Evolutionary conservation across 441 rosid genomes (phyloP).

Genomic region (Biscutella laevigata): DNA sequence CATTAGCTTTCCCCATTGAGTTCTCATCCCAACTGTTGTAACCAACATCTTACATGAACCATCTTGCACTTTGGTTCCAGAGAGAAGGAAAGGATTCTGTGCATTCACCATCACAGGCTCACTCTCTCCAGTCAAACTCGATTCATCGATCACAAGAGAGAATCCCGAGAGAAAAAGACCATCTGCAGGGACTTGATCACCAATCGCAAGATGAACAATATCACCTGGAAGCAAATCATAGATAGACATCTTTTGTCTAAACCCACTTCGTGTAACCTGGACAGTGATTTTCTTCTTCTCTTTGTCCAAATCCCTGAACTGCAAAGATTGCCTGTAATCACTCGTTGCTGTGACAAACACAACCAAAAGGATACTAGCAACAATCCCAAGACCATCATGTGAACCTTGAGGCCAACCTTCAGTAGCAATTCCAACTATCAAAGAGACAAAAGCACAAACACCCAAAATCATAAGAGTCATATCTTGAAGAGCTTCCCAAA

Average conservation of each 20-base stretch:
- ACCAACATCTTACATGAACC: conserved; percentile 59
- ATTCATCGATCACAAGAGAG: conserved; percentile 50
- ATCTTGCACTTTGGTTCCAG: conserved; percentile 57
- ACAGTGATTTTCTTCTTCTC: conserved; percentile 55
- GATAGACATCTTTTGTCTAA: conserved; percentile 54
- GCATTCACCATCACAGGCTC: conserved; percentile 44
- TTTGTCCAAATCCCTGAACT: conserved; percentile 51
- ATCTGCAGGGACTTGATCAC: conserved; percentile 63
- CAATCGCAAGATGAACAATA: conserved; percentile 54
- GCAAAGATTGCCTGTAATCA: conserved; percentile 58
- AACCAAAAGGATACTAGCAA: conserved; percentile 48
- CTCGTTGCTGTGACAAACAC: conserved; percentile 55
- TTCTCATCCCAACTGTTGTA: conserved; percentile 63
- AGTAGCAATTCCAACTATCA: conserved; percentile 48
- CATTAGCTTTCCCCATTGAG: conserved; percentile 67
- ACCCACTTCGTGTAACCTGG: conserved; percentile 51
- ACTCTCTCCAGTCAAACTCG: conserved; percentile 65
- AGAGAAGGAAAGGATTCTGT: conserved; percentile 49
- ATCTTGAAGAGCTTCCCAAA: too few species aligned
- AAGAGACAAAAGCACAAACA: conserved; percentile 47
- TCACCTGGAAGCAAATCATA: conserved; percentile 57
- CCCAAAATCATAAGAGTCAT: conserved; percentile 57
- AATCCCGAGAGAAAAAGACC: conserved; percentile 58
- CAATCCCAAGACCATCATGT: conserved; percentile 62
- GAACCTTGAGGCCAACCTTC: conserved; percentile 67